Conservation (phyloP, 345 rosid species). For the Corchorus olitorius region DNA sequence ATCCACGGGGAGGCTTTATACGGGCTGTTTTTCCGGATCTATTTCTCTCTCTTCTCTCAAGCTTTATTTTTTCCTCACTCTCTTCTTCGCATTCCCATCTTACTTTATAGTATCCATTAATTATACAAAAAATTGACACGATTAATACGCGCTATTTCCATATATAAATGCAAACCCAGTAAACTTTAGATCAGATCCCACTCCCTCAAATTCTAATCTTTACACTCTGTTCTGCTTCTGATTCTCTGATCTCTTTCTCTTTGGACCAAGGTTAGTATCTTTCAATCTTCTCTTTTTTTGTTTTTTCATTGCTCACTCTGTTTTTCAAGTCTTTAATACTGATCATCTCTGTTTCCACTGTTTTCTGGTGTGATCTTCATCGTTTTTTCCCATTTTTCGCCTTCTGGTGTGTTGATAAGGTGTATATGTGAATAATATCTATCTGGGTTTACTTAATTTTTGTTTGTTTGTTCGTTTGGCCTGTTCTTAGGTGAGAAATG, state of each 20-base stretch:
- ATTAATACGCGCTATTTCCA: not conserved
- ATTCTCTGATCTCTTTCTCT: not conserved
- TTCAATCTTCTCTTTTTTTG: not conserved
- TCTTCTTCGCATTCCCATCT: not conserved
- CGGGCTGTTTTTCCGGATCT: not conserved
- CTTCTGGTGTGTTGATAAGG: not conserved
- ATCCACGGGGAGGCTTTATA: not conserved
- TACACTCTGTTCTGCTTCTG: not conserved
- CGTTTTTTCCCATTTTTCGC: not conserved
- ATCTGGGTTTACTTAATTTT: not conserved
- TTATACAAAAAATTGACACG: not conserved
- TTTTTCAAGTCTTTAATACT: not conserved
- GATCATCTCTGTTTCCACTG: conserved; percentile 10
- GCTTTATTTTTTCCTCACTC: not conserved
- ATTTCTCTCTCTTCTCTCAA: not conserved
- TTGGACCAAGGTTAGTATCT: not conserved
- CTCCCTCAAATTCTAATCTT: too few relatives aligned
- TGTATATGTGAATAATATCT: not conserved
- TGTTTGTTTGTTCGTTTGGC: not conserved
- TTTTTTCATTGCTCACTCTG: not conserved
- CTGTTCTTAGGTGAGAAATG: conserved; percentile 53
- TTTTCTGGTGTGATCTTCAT: not conserved
- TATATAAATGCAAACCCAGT: not conserved
- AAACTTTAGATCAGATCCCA: not conserved
- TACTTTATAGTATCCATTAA: not conserved